phyloP scores from a whole-genome alignment of 1,284 basidiomycete genomes.

The Cystobasidium slooffiae region DNA sequence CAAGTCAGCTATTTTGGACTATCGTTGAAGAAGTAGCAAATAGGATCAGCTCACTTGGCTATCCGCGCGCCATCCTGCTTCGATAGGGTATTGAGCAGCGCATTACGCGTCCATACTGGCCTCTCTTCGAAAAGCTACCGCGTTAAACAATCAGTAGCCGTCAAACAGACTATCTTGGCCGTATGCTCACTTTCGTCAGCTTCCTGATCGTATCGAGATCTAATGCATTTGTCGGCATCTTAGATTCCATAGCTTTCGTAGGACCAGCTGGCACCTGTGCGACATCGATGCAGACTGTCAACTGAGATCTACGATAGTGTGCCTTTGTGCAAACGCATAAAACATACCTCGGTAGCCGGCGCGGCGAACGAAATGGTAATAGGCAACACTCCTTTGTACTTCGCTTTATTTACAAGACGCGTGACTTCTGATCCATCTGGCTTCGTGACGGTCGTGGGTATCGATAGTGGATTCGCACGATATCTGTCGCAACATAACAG shows the following conservation, averaged over 20 bases:
- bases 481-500: slow-evolving; percentile 62
- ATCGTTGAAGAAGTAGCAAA: not conserved
- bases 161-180: not conserved
- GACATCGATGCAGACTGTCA: not conserved
- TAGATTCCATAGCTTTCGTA: slow-evolving; percentile 52
- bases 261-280: slow-evolving; percentile 71
- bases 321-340: not conserved
- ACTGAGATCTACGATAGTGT: not conserved
- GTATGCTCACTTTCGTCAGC: slow-evolving; percentile 64
- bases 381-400: slow-evolving; percentile 77
- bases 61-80: slow-evolving; percentile 70
- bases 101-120: slow-evolving; percentile 85
- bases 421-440: slow-evolving; percentile 68
- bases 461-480: slow-evolving; percentile 73
- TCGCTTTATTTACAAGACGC: slow-evolving; percentile 73
- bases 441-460: slow-evolving; percentile 67
- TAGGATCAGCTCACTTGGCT: slow-evolving; percentile 64
- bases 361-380: slow-evolving; percentile 72
- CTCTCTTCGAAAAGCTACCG: slow-evolving; percentile 63
- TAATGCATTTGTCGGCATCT: slow-evolving; percentile 51
- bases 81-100: slow-evolving; percentile 81
- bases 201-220: slow-evolving; percentile 66
- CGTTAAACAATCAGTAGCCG: not conserved
- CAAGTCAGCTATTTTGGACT: not conserved
- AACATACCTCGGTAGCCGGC: slow-evolving; percentile 51